Base-by-base conservation (phyloP, 140 eudicot species). In the Stevia rebaudiana region DNA sequence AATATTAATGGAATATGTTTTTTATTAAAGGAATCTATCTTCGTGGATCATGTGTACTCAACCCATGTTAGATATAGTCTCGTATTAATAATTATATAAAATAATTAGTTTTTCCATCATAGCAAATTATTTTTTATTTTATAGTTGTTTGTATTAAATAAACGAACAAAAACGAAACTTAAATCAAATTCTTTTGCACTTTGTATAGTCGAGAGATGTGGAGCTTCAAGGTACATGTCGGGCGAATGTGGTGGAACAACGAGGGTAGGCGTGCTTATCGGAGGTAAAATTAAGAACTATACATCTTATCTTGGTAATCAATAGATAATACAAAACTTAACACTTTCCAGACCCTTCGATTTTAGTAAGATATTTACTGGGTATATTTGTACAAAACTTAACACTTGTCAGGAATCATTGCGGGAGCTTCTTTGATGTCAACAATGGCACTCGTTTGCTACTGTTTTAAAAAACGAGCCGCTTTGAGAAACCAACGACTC, bases 401-500 rank as follows among this genome's bases (percentile, higher is more conserved):
- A n/a, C n/a, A 17, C 73, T 68, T 67, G 55, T 17, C 63, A 89
- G 95, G 92, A 7, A 76, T 88, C 11, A 16, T 74, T 12, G 91
- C 91, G 4, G 95, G 98, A 67, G 86, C 82, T 41, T 39, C 71
- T 55, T 44, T 83, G 11, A 65, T 84, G 82, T 56, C 76, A 8
- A 71, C 76, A 8, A 5, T 81, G 11, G 81, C 86, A 40, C 68
- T 79, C 37, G 44, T 72, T 12, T 82, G 77, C 74, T 87, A 69
- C 81, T 82, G 80, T 65, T 30, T 83, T 23, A 74, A 65, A 48
- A 78, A 70, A 40, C 82, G 83, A 11, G 76, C 86, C 8, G 71
- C 76, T 74, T 40, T 74, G 46, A 79, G 72, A 68, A 78, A 58
- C 68, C 72, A 67, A 48, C 72, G 37, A 30, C 83, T 78, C 12